Evolutionary conservation across 192 early-diverging fungal genomes (phyloP).

Genomic region (Linnemannia exigua): DNA sequence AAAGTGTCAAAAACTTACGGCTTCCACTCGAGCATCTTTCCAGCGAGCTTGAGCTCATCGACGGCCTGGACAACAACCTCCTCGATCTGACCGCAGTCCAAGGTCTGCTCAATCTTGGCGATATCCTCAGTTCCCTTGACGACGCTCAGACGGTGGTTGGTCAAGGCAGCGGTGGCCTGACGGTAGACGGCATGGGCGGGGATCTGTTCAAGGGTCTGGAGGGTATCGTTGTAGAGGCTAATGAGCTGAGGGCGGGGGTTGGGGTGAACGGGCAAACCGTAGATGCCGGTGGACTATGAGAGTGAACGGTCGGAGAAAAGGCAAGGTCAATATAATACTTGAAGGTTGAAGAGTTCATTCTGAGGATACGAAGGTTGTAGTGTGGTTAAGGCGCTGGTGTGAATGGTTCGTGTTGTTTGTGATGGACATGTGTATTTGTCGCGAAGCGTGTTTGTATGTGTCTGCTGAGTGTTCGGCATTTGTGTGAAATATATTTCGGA

Average conservation of each 20-base stretch:
- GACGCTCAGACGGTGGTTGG: conserved; percentile 80
- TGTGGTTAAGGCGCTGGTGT: not conserved
- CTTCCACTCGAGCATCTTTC: conserved; percentile 91
- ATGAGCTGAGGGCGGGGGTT: conserved; percentile 90
- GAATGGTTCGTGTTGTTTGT: not conserved
- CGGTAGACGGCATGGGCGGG: conserved; percentile 86
- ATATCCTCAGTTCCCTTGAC: conserved; percentile 83
- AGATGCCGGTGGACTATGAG: conserved; percentile 82
- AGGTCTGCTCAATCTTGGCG: conserved; percentile 80
- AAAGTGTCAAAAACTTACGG: conserved; percentile 60
- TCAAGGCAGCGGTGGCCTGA: conserved; percentile 84
- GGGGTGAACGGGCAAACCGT: conserved; percentile 89
- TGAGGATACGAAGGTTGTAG: not conserved
- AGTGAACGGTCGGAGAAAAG: conserved; percentile 7
- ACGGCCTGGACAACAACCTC: conserved; percentile 91
- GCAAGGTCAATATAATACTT: not conserved
- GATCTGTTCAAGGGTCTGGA: conserved; percentile 77
- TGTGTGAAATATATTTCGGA: conserved; percentile 3
- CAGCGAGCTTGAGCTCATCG: conserved; percentile 87
- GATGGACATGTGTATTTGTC: not conserved
- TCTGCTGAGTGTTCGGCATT: not conserved
- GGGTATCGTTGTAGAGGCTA: conserved; percentile 83
- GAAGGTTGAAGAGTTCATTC: not conserved
- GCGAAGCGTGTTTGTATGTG: not conserved
- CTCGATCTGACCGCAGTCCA: conserved; percentile 91